Conservation (phyloP, 108 stramenopile genomes). For the Nitzschia inconspicua region DNA sequence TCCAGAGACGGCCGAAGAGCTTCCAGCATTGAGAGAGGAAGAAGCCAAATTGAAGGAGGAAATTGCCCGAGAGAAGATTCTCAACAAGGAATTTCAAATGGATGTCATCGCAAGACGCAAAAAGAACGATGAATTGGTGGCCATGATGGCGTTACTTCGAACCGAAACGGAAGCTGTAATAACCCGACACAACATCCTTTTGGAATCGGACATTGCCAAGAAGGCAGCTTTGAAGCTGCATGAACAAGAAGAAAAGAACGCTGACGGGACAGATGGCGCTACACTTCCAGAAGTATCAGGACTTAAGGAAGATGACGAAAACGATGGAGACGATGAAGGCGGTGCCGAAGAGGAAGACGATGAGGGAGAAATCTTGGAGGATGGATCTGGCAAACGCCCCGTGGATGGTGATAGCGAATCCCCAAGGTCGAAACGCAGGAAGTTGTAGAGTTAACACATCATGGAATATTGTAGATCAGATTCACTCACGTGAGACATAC, state of each 20-base stretch:
- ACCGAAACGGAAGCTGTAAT: slow-evolving; percentile 88
- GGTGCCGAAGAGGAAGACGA: slow-evolving; percentile 19
- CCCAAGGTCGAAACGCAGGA: slow-evolving; percentile 25
- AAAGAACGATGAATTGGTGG: slow-evolving; percentile 65
- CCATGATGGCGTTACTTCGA: slow-evolving; percentile 77
- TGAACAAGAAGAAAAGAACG: slow-evolving; percentile 12
- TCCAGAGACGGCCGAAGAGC: slow-evolving; percentile 22
- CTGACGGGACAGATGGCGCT: not conserved
- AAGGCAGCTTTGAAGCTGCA: slow-evolving; percentile 51
- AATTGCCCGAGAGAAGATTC: slow-evolving; percentile 44
- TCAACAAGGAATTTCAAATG: slow-evolving; percentile 56
- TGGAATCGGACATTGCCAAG: slow-evolving; percentile 65
- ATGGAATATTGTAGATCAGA: no score
- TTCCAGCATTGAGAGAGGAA: slow-evolving; percentile 40
- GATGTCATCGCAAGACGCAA: slow-evolving; percentile 50
- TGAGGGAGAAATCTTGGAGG: slow-evolving; percentile 20
- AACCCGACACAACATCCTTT: slow-evolving; percentile 70
- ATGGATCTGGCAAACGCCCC: slow-evolving; percentile 6
- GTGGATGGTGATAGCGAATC: slow-evolving; percentile 13
- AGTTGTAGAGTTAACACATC: no score
- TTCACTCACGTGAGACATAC: no score
- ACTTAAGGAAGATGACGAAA: slow-evolving; percentile 21
- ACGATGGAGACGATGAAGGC: slow-evolving; percentile 39
- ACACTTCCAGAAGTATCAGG: slow-evolving; percentile 1
- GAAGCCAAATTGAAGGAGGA: slow-evolving; percentile 49